Evolutionary conservation across 2,329 filamentous ascomycete species (phyloP), one percentile per base, ranked within the genome.

Genomic region (Stylonectria norvegica): DNA sequence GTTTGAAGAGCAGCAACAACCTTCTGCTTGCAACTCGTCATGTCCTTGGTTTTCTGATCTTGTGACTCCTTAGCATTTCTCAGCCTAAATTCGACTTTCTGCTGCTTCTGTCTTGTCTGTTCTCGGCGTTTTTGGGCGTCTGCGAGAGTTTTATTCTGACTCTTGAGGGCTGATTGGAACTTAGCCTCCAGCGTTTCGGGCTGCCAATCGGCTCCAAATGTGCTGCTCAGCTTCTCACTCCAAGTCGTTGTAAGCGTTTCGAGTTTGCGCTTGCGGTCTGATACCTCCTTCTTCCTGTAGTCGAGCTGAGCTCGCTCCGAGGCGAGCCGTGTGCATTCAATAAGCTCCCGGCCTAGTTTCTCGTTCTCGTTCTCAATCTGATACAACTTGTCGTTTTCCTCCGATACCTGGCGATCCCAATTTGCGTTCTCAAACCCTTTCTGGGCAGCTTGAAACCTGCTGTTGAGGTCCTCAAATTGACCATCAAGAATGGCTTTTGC

Each of bases 231-330:
- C 50, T 85, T 85, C 22, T 83, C 72, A 36, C 75, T 78, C 71
- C 94, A 88, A 0, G 88, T 88, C 34, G 72, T 80, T 47, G 72
- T 79, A 68, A 96, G 79, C 1, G 87, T 93, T 7, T 89, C 78
- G 3, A 97, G 71, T 46, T 85, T 86, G 22, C 79, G 77, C 60
- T 86, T 79, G 40, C 84, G 79, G 50, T 89, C 83, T 48, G 79
- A 78, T 19, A 89, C 65, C 57, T 95, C 86, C 53, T 89, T 90
- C 56, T 85, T 89, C 22, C 90, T 75, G 52, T 86, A 82, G 42
- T 95, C 87, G 9, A 98, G 74, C 53, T 86, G 84, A 10, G 91
- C 93, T 25, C 89, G 78, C 47, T 95, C 89, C 4, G 84, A 81
- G 5, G 89, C 89, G 42, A 86, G 78, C 42, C 83, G 82, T 3